Evolutionary conservation across 352 stramenopile species (phyloP).

Genomic region (Pythium monospermum): DNA sequence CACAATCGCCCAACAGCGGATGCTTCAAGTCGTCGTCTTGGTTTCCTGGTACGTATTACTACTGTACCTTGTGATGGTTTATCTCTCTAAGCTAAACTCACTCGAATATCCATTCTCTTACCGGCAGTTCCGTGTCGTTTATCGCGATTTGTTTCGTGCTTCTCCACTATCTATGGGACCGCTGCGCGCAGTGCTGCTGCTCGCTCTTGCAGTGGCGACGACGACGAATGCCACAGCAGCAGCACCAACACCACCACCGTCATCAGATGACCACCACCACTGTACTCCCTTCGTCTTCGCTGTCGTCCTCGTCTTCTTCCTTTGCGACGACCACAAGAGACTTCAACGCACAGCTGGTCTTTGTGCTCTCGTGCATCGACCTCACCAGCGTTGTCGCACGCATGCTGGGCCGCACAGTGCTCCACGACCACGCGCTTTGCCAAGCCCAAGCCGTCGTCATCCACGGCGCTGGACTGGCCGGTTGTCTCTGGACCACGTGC

Average conservation of each 20-base stretch:
- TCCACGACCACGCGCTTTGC: slow-evolving; percentile 42
- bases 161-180: slow-evolving; percentile 43
- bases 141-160: slow-evolving; percentile 63
- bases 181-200: slow-evolving; percentile 20
- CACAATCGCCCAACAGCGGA: slow-evolving; percentile 4
- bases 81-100: not conserved
- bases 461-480: slow-evolving; percentile 45
- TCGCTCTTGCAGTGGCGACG: not conserved
- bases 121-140: slow-evolving; percentile 54
- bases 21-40: slow-evolving; percentile 18
- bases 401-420: slow-evolving; percentile 44
- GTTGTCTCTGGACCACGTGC: slow-evolving; percentile 70
- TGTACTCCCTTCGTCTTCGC: not conserved
- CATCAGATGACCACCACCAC: no score
- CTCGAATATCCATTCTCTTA: no score
- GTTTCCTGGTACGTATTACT: slow-evolving; percentile 12
- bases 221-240: not conserved
- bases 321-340: slow-evolving; percentile 19
- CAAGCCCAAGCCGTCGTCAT: slow-evolving; percentile 52
- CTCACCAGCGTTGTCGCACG: slow-evolving; percentile 44
- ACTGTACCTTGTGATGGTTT: not conserved
- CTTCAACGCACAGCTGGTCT: slow-evolving; percentile 65
- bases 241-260: slow-evolving; percentile 14
- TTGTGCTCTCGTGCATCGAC: slow-evolving; percentile 71
- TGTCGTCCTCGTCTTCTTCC: not conserved